Conservation (phyloP, 2,329 filamentous ascomycete species). For the Trichoderma afroharzianum region DNA sequence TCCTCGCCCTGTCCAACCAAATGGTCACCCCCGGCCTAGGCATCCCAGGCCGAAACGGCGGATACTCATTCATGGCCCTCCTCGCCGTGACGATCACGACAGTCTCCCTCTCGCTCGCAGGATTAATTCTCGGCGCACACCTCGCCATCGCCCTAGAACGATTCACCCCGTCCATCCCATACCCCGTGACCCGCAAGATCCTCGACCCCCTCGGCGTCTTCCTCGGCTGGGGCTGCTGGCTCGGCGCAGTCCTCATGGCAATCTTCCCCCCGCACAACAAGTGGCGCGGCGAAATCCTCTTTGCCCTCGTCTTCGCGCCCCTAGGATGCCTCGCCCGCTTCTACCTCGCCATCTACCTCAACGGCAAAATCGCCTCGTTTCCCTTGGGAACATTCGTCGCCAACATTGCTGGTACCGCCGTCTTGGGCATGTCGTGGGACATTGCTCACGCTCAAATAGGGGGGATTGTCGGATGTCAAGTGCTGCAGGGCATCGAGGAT, state of each 20-base stretch:
- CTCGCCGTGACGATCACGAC: conserved; percentile 72
- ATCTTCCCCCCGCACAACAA: conserved; percentile 66
- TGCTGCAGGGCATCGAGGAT: conserved; percentile 63
- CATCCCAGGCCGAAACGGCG: conserved; percentile 56
- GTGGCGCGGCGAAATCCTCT: conserved; percentile 74
- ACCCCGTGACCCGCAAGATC: conserved; percentile 51
- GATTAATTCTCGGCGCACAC: conserved; percentile 70
- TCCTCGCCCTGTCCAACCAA: conserved; percentile 75
- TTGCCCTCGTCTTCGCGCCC: conserved; percentile 79
- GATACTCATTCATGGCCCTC: conserved; percentile 80
- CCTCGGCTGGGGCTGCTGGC: conserved; percentile 71
- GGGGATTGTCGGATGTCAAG: conserved; percentile 61
- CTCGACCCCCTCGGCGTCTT: conserved; percentile 62
- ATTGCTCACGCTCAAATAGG: conserved; percentile 64
- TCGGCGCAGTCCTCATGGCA: conserved; percentile 69
- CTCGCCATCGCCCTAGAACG: conserved; percentile 61
- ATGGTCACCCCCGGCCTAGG: conserved; percentile 43
- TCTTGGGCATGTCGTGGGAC: conserved; percentile 75
- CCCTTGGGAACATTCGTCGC: conserved; percentile 82
- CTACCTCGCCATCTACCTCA: conserved; percentile 68
- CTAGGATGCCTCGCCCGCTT: conserved; percentile 73
- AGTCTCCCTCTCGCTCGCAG: conserved; percentile 65
- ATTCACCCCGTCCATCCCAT: conserved; percentile 58
- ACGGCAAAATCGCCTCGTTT: conserved; percentile 62
- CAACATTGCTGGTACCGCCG: conserved; percentile 71